Evolutionary conservation across 495 filamentous ascomycete genomes (phyloP), one percentile per base, ranked within the genome.

Genomic region (Xylaria telfairii): DNA sequence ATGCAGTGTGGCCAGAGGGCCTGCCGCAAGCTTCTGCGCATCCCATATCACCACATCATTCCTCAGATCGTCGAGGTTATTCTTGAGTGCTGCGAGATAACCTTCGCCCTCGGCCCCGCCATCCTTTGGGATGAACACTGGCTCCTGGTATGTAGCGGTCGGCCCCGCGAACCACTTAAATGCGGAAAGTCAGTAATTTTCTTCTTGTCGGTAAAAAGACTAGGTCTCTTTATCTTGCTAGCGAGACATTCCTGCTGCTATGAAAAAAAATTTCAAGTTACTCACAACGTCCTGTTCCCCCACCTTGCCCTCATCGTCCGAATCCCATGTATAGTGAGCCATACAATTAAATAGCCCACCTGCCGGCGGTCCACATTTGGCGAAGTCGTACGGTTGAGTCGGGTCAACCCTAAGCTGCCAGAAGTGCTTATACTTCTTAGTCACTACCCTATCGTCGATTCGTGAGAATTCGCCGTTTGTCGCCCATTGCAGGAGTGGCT

Each of bases 381-480:
- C 79, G 70, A 87, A 86, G 70, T 88, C 82, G 57, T 86, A 87
- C 2, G 80, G 81, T 37, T 71, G 77, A 2, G 70, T 73, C 0
- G 82, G 81, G 63, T 88, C 83, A 42, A 87, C 82, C 26, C 81
- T 75, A 0, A 84, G 75, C 65, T 87, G 84, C 81, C 83, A 90
- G 77, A 87, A 87, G 75, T 89, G 87, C 10, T 78, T 74, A 73
- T 90, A 88, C 6, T 76, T 76, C 67, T 83, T 83, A 21, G 83
- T 85, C 4, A 84, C 78, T 49, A 81, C 84, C 1, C 87, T 83
- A 68, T 89, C 88, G 72, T 90, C 88, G 69, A 90, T 88, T 28
- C 87, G 83, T 9, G 84, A 87, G 81, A 89, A 89, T 74, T 90
- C 88, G 26, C 87, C 86, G 63, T 82, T 85, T 7, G 82, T 83